Percentiles rank a stretch among this genome's conserved stretches.
phyloP scores from a whole-genome alignment of 768 basidiomycete species.

The Mycena rosella region DNA sequence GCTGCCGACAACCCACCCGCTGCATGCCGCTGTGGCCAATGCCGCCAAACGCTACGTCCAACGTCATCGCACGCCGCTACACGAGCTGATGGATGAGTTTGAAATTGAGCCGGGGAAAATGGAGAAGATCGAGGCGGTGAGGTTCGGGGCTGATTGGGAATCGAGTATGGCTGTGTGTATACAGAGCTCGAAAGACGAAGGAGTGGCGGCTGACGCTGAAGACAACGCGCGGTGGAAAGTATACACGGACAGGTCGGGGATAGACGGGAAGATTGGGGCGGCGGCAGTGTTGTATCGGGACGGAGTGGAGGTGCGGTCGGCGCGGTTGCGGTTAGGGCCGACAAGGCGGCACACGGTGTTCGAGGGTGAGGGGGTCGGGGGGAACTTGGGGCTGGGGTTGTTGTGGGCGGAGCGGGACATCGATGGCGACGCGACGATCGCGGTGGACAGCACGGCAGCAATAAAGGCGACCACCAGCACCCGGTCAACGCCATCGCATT shows the following conservation, averaged over 20 bases:
- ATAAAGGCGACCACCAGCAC: slow-evolving; percentile 13
- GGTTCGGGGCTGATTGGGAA: not conserved
- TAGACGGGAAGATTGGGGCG: not conserved
- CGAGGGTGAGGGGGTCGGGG: slow-evolving; percentile 41
- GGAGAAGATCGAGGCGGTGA: not conserved
- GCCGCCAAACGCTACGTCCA: not conserved
- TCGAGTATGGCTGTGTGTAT: not conserved
- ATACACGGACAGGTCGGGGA: not conserved
- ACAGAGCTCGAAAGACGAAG: not conserved
- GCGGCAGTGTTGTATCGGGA: not conserved
- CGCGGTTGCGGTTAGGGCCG: not conserved
- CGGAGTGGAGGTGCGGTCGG: not conserved
- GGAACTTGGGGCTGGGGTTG: slow-evolving; percentile 32
- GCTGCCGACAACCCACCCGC: not conserved
- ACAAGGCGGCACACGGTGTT: slow-evolving; percentile 26
- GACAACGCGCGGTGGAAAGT: not conserved
- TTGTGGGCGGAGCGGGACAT: not conserved
- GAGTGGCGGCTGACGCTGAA: not conserved
- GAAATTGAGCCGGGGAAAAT: not conserved
- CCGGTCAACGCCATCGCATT: slow-evolving; percentile 7
- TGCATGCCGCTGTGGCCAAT: not conserved
- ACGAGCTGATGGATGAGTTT: not conserved
- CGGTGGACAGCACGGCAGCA: slow-evolving; percentile 41
- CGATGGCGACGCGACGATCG: not conserved
- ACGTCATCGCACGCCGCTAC: not conserved